These are phyloP conservation scores for Cucumis hystrix DNA, from an alignment of 306 rosid genomes.

Conservation along the genomic window DNA sequence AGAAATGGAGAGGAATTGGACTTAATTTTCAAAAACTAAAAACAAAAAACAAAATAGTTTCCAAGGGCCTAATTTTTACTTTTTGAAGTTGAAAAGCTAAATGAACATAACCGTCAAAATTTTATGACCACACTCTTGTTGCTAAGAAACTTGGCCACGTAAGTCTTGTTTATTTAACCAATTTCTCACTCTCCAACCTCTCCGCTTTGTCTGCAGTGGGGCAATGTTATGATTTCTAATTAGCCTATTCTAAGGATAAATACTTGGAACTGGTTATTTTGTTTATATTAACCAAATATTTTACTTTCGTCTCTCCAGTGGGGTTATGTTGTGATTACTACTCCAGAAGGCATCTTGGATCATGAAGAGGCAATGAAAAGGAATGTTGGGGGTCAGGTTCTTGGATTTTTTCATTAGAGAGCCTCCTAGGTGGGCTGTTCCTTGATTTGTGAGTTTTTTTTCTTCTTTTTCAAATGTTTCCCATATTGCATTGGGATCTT, in stretches of 20 bases:
- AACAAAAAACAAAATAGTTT: too few relatives aligned
- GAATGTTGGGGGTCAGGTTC: slow-evolving; percentile 76
- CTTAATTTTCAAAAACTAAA: too few relatives aligned
- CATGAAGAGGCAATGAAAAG: slow-evolving; percentile 69
- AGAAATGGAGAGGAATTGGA: too few relatives aligned
- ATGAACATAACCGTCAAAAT: neutral
- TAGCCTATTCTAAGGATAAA: neutral
- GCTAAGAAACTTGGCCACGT: neutral
- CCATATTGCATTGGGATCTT: neutral
- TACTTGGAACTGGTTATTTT: neutral
- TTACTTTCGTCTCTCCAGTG: slow-evolving; percentile 40
- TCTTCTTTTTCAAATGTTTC: neutral
- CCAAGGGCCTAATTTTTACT: neutral
- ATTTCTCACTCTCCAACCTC: neutral
- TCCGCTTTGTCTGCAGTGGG: neutral
- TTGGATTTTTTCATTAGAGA: slow-evolving; percentile 62
- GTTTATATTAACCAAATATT: neutral
- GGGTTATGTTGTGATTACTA: slow-evolving; percentile 91
- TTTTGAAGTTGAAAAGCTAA: neutral
- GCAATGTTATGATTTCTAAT: neutral
- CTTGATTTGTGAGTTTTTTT: neutral
- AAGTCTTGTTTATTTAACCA: neutral
- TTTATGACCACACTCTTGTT: neutral
- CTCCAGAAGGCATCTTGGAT: slow-evolving; percentile 92
- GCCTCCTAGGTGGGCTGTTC: neutral